Percentiles rank a stretch among this genome's conserved stretches.
Evolutionary conservation across 2,329 filamentous ascomycete species (phyloP).

Genomic region (Phyllosticta paracitricarpa): DNA sequence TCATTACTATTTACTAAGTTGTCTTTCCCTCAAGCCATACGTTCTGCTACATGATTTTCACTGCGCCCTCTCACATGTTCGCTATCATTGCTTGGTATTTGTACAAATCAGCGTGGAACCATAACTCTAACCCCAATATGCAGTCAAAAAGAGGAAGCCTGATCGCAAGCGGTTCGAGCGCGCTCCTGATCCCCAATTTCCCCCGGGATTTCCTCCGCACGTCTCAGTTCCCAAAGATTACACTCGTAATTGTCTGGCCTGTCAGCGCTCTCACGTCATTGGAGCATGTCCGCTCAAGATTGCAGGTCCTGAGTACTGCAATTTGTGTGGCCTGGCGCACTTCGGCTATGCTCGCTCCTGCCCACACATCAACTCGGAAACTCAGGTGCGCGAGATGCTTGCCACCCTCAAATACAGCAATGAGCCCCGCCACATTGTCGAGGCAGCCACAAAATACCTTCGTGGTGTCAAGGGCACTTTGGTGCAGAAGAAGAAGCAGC

Average conservation of each 20-base stretch:
- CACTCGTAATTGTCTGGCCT: slow-evolving; percentile 40
- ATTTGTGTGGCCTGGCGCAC: slow-evolving; percentile 54
- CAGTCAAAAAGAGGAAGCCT: background rate
- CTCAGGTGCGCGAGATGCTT: slow-evolving; percentile 54
- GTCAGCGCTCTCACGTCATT: slow-evolving; percentile 41
- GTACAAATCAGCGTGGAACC: background rate
- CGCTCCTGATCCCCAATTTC: slow-evolving; percentile 17
- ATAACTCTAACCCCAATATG: background rate
- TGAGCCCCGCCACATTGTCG: slow-evolving; percentile 45
- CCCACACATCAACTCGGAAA: slow-evolving; percentile 52
- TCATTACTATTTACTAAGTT: background rate
- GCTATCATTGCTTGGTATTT: background rate
- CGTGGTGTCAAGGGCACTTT: slow-evolving; percentile 46
- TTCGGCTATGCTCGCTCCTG: slow-evolving; percentile 48
- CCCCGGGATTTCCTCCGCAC: slow-evolving; percentile 19
- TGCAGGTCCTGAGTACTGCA: slow-evolving; percentile 51
- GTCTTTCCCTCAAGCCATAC: background rate
- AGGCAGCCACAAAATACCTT: slow-evolving; percentile 47
- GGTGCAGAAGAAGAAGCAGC: slow-evolving; percentile 41
- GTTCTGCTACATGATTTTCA: background rate
- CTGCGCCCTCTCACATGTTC: background rate
- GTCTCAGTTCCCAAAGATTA: slow-evolving; percentile 15
- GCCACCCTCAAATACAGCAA: slow-evolving; percentile 49
- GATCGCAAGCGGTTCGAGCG: slow-evolving; percentile 22
- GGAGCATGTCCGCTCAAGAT: slow-evolving; percentile 54